Evolutionary conservation across 2,329 filamentous ascomycete genomes (phyloP), one percentile per base, ranked within the genome.

Genomic region (Capronia americana): DNA sequence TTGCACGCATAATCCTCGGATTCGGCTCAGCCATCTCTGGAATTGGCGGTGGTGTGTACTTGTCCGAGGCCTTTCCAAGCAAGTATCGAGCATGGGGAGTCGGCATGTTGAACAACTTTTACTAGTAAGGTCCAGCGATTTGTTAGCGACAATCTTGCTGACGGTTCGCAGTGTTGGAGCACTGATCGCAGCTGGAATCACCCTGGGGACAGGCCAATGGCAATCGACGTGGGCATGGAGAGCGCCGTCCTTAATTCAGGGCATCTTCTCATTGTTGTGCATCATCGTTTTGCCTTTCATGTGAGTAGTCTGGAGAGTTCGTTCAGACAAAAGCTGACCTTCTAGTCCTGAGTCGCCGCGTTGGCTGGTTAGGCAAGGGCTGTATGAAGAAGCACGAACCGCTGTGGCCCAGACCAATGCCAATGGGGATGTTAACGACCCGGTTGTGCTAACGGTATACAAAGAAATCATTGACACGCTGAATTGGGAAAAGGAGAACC

Each of bases 111-210:
- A 61, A 61, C 24, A 46, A 53, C 26, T 60, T 60, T n/a, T 60
- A 60, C 46, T 60, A 60, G 57, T 59, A 59, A 23, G 57, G 23
- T 12, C 20, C n/a, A 10, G 17, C 7, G 8, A 14, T 14, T 23
- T 14, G 28, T 32, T 8, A 44, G 10, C 10, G 26, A 20, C 20
- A 1, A 12, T 34, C 10, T 10, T 34, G 17, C 32, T 61, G 58
- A 61, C 44, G 12, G 12, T 23, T 23, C 10, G 11, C 26, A 61
- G 26, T 24, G 48, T 62, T n/a, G 79, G 81, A 2, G 79, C 78
- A 0, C 74, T 85, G 3, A 77, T 84, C 28, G 81, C 82, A 0
- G 81, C 83, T 7, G 81, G 81, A 6, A 78, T 84, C 54, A 84
- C 81, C 2, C 77, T 77, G 7, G 79, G 80, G 0, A 66, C 54